Conservation (phyloP, 1,284 basidiomycete species). For the Sporisorium sorghi region DNA sequence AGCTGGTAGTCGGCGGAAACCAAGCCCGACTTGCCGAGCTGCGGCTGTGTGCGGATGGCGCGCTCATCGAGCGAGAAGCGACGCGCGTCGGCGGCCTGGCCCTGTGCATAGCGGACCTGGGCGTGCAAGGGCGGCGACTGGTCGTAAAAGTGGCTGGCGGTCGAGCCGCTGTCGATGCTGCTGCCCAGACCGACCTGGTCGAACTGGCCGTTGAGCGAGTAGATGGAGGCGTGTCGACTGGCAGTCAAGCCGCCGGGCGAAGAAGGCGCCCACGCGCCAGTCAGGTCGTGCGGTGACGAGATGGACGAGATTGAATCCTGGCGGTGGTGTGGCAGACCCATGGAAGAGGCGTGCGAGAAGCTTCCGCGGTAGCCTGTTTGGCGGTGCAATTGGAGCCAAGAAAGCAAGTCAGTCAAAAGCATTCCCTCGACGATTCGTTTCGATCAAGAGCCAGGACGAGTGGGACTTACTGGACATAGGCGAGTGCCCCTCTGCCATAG, state of each 20-base stretch:
- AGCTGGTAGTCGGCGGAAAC: conserved; percentile 49
- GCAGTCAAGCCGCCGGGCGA: conserved; percentile 47
- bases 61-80: conserved; percentile 55
- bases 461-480: conserved; percentile 44
- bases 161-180: conserved; percentile 47
- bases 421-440: neutral
- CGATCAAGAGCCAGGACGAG: neutral
- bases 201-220: conserved; percentile 53
- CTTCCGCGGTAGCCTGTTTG: conserved; percentile 45
- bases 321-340: conserved; percentile 47
- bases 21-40: conserved; percentile 44
- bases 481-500: conserved; percentile 39
- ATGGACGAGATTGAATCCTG: conserved; percentile 52
- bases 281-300: conserved; percentile 49
- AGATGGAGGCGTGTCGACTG: conserved; percentile 52
- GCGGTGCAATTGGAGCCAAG: neutral
- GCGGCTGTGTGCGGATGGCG: conserved; percentile 46
- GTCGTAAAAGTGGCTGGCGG: conserved; percentile 48
- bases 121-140: conserved; percentile 49
- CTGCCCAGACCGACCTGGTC: conserved; percentile 48
- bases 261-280: conserved; percentile 48
- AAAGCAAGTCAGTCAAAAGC: neutral
- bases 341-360: conserved; percentile 41
- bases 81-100: conserved; percentile 42
- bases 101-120: conserved; percentile 49